These are phyloP conservation scores for Didymella arachidicola DNA, from an alignment of 2,329 filamentous ascomycete genomes.

Conservation along the genomic window DNA sequence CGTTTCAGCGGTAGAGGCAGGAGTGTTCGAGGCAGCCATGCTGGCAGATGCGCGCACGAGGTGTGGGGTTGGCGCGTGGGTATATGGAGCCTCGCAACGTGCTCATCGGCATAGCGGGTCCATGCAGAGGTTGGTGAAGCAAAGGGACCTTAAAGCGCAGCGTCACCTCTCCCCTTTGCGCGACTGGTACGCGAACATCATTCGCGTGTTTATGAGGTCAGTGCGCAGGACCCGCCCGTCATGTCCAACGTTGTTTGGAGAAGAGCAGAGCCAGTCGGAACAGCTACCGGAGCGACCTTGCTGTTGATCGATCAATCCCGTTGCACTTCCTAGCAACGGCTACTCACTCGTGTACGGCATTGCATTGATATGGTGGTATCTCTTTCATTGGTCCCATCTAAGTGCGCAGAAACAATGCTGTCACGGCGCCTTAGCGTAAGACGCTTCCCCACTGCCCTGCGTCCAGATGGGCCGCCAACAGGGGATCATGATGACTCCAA, in stretches of 20 bases:
- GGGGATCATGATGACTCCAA: not conserved
- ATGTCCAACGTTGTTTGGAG: constrained; percentile 8
- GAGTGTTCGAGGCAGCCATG: constrained; percentile 35
- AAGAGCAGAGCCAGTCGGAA: constrained; percentile 13
- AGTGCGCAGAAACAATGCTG: constrained; percentile 2
- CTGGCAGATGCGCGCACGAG: constrained; percentile 27
- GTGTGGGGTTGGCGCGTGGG: constrained; percentile 31
- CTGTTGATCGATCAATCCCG: not conserved
- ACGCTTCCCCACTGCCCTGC: constrained; percentile 18
- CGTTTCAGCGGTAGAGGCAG: constrained; percentile 36
- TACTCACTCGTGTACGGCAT: not conserved
- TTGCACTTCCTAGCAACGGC: not conserved
- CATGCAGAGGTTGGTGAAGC: constrained; percentile 20
- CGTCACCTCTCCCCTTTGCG: constrained; percentile 16
- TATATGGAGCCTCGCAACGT: constrained; percentile 12
- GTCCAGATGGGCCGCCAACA: constrained; percentile 1
- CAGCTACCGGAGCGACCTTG: constrained; percentile 6
- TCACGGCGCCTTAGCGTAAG: not conserved
- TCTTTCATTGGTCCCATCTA: not conserved
- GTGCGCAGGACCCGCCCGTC: constrained; percentile 11
- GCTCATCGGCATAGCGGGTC: constrained; percentile 38
- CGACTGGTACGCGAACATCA: constrained; percentile 8
- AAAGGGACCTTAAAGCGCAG: not conserved
- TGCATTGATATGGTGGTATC: constrained; percentile 1
- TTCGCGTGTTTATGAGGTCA: constrained; percentile 15